A percentile compares a stretch with the other conserved stretches of the same genome.
Conservation (phyloP, 1,284 basidiomycete genomes). For the Cryptococcus sp. region DNA sequence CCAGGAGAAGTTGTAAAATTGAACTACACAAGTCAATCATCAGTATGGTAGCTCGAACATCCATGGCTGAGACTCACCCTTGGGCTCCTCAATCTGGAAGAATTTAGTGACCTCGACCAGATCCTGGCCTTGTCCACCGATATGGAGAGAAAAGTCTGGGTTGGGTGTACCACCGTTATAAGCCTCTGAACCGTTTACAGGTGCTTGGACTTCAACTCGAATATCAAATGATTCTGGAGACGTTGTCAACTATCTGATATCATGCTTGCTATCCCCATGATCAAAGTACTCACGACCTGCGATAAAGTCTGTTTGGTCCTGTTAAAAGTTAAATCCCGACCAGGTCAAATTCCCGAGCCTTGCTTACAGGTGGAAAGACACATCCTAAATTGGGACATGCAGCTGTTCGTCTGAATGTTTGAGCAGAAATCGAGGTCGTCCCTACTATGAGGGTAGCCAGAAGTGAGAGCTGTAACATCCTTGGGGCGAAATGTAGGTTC, state of each 20-base stretch:
- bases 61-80: constrained; percentile 15
- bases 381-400: constrained; percentile 46
- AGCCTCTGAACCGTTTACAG: constrained; percentile 46
- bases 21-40: constrained; percentile 9
- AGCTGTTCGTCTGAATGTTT: constrained; percentile 44
- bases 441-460: too few species aligned
- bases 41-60: not conserved
- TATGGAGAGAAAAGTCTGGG: constrained; percentile 38
- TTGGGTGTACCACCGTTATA: constrained; percentile 44
- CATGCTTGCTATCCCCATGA: not conserved
- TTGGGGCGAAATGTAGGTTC: too few species aligned
- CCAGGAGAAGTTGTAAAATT: constrained; percentile 40
- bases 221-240: constrained; percentile 37
- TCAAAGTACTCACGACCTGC: constrained; percentile 28
- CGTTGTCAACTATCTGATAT: constrained; percentile 3
- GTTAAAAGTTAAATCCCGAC: not conserved
- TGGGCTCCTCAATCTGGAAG: constrained; percentile 35
- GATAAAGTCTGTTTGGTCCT: constrained; percentile 27
- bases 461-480: too few species aligned
- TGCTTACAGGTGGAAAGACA: constrained; percentile 38
- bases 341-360: not conserved
- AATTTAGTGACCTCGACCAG: constrained; percentile 38
- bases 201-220: constrained; percentile 47
- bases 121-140: constrained; percentile 33
- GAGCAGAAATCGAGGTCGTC: constrained; percentile 15